Conservation (phyloP, 208 protist species). For the Crithidia mellificae region DNA sequence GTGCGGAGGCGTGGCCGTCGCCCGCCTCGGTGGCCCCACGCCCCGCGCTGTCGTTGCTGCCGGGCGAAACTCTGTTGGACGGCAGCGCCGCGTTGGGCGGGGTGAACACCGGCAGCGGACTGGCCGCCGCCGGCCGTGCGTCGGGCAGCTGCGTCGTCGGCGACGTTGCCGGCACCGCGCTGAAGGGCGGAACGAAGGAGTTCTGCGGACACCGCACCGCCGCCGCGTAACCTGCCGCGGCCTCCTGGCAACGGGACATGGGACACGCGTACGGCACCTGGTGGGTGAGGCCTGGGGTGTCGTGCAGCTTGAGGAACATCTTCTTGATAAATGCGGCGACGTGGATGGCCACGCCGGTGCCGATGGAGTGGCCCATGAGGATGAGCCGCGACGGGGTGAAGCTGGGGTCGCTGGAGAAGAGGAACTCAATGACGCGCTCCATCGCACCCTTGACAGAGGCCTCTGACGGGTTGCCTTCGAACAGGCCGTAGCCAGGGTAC, state of each 20-base stretch:
- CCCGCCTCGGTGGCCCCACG: not conserved
- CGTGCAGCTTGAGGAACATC: constrained; percentile 29
- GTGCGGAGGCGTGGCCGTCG: not conserved
- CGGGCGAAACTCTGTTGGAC: not conserved
- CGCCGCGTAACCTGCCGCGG: not conserved
- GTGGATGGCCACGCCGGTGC: constrained; percentile 46
- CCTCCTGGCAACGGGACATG: constrained; percentile 10
- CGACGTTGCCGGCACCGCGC: constrained; percentile 5
- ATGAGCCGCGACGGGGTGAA: constrained; percentile 44
- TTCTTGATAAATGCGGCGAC: constrained; percentile 35
- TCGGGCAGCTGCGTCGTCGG: not conserved
- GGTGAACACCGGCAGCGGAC: not conserved
- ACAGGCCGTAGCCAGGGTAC: constrained; percentile 52
- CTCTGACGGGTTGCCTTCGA: constrained; percentile 35
- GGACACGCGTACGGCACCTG: constrained; percentile 23
- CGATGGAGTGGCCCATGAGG: constrained; percentile 58
- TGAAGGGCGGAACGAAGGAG: constrained; percentile 9
- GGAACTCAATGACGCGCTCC: constrained; percentile 49
- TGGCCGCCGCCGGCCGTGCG: not conserved
- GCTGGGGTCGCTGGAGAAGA: constrained; percentile 37
- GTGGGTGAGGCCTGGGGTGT: constrained; percentile 9
- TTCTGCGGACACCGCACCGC: constrained; percentile 8
- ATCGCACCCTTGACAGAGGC: constrained; percentile 42
- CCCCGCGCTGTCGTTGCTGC: not conserved
- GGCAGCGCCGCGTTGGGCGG: not conserved